Evolutionary conservation across 345 rosid genomes (phyloP).

Genomic region (Salix caprea): DNA sequence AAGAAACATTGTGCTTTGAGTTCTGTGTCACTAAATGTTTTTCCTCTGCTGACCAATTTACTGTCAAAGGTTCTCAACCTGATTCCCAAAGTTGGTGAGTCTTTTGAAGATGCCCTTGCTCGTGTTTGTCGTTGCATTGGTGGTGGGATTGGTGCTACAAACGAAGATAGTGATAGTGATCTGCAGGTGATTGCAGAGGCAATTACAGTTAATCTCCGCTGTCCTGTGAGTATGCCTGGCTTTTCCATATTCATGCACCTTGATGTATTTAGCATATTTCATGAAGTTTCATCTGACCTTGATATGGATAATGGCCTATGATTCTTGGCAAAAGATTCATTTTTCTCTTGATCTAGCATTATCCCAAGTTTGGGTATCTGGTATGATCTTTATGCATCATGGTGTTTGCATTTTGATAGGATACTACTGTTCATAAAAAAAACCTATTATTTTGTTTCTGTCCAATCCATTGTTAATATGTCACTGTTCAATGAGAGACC

Average conservation of each 20-base stretch:
- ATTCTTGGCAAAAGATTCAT: not conserved
- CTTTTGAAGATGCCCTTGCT: slow-evolving; percentile 30
- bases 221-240: slow-evolving; percentile 31
- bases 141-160: slow-evolving; percentile 27
- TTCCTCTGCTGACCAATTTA: not conserved
- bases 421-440: not conserved
- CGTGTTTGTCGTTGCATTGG: slow-evolving; percentile 39
- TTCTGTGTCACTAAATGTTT: not conserved
- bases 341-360: not conserved
- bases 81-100: slow-evolving; percentile 37
- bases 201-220: slow-evolving; percentile 34
- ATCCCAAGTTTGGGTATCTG: not conserved
- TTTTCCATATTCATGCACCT: not conserved
- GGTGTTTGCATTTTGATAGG: not conserved
- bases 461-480: not conserved
- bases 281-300: not conserved
- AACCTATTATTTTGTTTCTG: not conserved
- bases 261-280: not conserved
- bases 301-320: not conserved
- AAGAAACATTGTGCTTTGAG: not conserved
- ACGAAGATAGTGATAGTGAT: slow-evolving; percentile 37
- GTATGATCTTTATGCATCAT: not conserved
- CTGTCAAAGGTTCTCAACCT: slow-evolving; percentile 22
- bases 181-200: slow-evolving; percentile 43
- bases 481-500: not conserved